phyloP scores from a whole-genome alignment of 2,329 filamentous ascomycete species.

The Xylaria hypoxylon region DNA sequence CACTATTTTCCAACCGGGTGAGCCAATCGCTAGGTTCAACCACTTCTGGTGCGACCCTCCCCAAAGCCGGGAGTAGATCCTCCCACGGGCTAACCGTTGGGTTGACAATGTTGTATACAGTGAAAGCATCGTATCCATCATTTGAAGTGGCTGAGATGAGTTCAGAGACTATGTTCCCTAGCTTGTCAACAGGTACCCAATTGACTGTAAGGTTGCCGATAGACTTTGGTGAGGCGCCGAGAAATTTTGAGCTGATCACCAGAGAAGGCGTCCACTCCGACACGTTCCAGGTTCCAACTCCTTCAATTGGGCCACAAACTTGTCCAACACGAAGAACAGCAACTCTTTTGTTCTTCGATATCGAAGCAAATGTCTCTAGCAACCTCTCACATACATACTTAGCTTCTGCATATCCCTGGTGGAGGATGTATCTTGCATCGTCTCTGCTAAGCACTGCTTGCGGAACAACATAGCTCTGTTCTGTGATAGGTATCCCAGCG shows the following conservation, averaged over 20 bases:
- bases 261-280: conserved; percentile 42
- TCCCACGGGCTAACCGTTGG: conserved; percentile 22
- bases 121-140: not conserved
- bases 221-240: conserved; percentile 32
- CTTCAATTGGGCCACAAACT: conserved; percentile 41
- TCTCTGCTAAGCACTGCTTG: conserved; percentile 41
- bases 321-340: conserved; percentile 41
- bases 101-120: conserved; percentile 27
- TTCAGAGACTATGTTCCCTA: conserved; percentile 37
- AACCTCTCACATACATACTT: conserved; percentile 47
- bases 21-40: conserved; percentile 20
- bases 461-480: conserved; percentile 29
- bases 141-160: conserved; percentile 5
- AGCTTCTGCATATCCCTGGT: conserved; percentile 46
- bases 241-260: conserved; percentile 42
- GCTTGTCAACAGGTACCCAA: conserved; percentile 41
- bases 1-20: conserved; percentile 16
- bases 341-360: not conserved
- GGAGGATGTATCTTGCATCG: conserved; percentile 26
- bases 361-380: conserved; percentile 36
- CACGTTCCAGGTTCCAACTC: conserved; percentile 38
- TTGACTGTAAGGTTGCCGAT: conserved; percentile 36
- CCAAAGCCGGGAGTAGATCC: conserved; percentile 11
- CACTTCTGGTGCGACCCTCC: conserved; percentile 7
- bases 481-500: conserved; percentile 36